These are phyloP conservation scores for Sugiyamaella paludigena DNA, from an alignment of 1,139 yeast species.

Conservation along the genomic window DNA sequence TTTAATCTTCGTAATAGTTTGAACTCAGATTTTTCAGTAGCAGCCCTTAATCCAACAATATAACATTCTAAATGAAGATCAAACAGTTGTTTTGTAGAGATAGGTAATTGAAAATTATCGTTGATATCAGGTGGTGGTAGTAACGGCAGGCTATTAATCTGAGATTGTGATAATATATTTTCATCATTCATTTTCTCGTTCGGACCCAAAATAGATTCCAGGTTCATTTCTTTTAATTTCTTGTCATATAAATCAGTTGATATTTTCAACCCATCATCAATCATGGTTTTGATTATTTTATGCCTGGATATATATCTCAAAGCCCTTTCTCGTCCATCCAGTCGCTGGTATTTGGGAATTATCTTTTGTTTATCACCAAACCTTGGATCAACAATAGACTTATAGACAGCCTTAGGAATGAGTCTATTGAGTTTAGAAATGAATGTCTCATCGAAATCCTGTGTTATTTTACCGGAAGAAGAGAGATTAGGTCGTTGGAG, in stretches of 20 bases:
- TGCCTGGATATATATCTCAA: constrained; percentile 4
- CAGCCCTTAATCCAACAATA: background rate
- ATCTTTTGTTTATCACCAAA: background rate
- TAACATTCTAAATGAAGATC: constrained; percentile 1
- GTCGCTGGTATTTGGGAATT: constrained; percentile 2
- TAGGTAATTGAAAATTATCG: too few relatives aligned
- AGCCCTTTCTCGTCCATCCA: background rate
- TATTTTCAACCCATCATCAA: background rate
- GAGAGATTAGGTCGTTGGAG: too few relatives aligned
- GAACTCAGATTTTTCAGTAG: background rate
- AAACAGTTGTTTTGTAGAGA: background rate
- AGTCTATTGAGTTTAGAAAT: too few relatives aligned
- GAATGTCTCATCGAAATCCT: too few relatives aligned
- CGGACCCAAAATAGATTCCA: background rate
- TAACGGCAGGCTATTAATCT: too few relatives aligned
- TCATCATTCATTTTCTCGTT: background rate
- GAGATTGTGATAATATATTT: background rate
- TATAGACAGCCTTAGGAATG: too few relatives aligned
- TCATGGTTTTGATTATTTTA: constrained; percentile 1
- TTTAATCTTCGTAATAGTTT: constrained; percentile 2
- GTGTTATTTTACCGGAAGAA: too few relatives aligned
- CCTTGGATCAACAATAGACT: too few relatives aligned
- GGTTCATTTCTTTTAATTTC: background rate
- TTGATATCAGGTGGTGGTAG: too few relatives aligned
- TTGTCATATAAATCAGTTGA: background rate